Evolutionary conservation across 768 basidiomycete genomes (phyloP).

Genomic region (Hygrophorus russula): DNA sequence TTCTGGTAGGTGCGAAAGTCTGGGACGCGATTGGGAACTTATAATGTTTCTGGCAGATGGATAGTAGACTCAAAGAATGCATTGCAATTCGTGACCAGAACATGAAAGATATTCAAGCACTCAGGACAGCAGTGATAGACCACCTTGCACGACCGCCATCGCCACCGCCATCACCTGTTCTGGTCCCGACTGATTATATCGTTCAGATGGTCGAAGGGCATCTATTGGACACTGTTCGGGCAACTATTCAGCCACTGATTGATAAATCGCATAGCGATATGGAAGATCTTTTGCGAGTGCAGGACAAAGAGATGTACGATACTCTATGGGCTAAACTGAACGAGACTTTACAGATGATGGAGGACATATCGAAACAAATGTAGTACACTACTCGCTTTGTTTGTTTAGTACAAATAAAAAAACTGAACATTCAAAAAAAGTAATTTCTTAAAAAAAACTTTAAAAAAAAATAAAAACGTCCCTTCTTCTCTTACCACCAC

Average conservation of each 20-base stretch:
- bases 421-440: background rate
- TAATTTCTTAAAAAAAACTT: background rate
- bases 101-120: constrained; percentile 13
- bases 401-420: background rate
- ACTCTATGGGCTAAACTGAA: constrained; percentile 15
- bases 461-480: too few species aligned
- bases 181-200: constrained; percentile 14
- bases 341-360: background rate
- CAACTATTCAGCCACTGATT: constrained; percentile 14
- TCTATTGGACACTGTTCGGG: constrained; percentile 14
- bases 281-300: constrained; percentile 12
- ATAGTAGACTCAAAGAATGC: constrained; percentile 11
- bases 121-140: constrained; percentile 14
- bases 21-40: background rate
- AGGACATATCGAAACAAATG: too few species aligned
- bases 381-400: background rate
- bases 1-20: background rate
- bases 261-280: constrained; percentile 13
- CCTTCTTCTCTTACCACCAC: constrained; percentile 24
- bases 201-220: constrained; percentile 15
- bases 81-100: constrained; percentile 10
- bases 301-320: constrained; percentile 15
- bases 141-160: constrained; percentile 12
- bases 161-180: constrained; percentile 9
- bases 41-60: constrained; percentile 9